These are phyloP conservation scores for Whalleya microplaca DNA, from an alignment of 2,329 filamentous ascomycete genomes.

Conservation along the genomic window DNA sequence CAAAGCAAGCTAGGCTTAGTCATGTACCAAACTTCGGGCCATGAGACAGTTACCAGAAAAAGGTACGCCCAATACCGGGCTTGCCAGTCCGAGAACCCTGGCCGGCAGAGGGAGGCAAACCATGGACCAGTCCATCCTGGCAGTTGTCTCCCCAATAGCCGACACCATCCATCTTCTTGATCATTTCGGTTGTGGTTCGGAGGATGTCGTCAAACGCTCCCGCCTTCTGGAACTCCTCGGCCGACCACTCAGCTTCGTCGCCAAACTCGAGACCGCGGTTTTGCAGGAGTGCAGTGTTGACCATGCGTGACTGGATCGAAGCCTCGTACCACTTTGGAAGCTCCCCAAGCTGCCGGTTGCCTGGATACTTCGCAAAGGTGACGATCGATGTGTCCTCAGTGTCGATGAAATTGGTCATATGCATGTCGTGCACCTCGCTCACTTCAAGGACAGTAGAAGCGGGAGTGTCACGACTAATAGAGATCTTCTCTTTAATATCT, in stretches of 20 bases:
- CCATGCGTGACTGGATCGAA: slow-evolving; percentile 25
- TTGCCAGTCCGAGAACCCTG: not conserved
- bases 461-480: not conserved
- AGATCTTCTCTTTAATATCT: too few relatives aligned
- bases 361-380: slow-evolving; percentile 7
- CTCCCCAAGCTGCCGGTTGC: slow-evolving; percentile 5
- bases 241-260: slow-evolving; percentile 30
- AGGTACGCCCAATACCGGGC: not conserved
- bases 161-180: slow-evolving; percentile 36
- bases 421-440: slow-evolving; percentile 35
- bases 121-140: slow-evolving; percentile 19
- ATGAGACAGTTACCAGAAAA: not conserved
- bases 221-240: slow-evolving; percentile 21
- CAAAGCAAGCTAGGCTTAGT: too few relatives aligned
- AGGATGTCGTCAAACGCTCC: slow-evolving; percentile 30
- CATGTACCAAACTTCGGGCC: too few relatives aligned
- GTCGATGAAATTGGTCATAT: not conserved
- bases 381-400: slow-evolving; percentile 6
- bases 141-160: slow-evolving; percentile 34
- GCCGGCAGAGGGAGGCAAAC: not conserved
- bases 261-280: slow-evolving; percentile 32
- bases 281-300: slow-evolving; percentile 29
- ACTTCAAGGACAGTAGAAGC: slow-evolving; percentile 29
- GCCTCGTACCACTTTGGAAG: slow-evolving; percentile 33
- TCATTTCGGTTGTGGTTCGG: slow-evolving; percentile 23